Conservation (phyloP, 2,329 filamentous ascomycete species). For the Aureobasidium musti region DNA sequence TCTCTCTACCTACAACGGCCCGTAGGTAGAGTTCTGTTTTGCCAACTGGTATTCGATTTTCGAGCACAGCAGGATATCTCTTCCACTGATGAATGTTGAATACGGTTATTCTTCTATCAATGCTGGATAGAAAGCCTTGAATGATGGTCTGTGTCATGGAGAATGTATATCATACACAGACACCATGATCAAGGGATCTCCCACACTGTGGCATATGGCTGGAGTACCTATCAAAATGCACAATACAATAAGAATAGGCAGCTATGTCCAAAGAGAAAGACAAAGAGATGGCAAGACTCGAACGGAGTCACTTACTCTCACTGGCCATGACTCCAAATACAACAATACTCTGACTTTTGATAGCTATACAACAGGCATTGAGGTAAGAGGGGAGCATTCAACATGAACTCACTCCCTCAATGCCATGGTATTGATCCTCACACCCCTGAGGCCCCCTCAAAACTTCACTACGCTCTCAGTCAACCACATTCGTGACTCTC, state of each 20-base stretch:
- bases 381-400: not conserved
- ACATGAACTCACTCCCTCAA: not conserved
- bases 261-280: not conserved
- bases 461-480: not conserved
- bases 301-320: not conserved
- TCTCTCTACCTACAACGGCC: not conserved
- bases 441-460: not conserved
- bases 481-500: not conserved
- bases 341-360: not conserved
- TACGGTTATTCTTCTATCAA: too few species aligned
- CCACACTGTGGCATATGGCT: not conserved
- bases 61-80: not conserved
- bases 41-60: not conserved
- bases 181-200: not conserved
- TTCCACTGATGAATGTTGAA: too few species aligned
- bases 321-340: not conserved
- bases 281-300: not conserved
- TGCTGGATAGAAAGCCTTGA: too few species aligned
- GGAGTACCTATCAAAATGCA: not conserved
- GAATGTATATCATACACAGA: too few species aligned
- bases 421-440: not conserved
- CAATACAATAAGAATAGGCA: not conserved
- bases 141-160: too few species aligned
- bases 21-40: conserved; percentile 6
- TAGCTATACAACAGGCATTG: not conserved